Conservation (phyloP, 768 basidiomycete species). For the Neoboletus magnificus region DNA sequence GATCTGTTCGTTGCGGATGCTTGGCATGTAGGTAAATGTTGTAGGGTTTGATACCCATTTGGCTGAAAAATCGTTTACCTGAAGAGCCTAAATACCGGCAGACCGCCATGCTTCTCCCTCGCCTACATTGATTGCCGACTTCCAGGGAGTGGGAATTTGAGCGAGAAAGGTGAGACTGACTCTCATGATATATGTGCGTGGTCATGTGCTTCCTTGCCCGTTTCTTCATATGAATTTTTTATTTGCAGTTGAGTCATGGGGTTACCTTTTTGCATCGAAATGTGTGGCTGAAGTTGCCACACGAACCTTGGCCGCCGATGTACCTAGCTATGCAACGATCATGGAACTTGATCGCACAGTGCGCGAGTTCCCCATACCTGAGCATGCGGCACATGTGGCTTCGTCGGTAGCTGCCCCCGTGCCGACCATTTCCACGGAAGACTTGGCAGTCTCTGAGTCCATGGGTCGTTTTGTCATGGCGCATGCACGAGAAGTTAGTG, state of each 20-base stretch:
- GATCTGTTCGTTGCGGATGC: slow-evolving; percentile 70
- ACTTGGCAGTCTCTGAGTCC: slow-evolving; percentile 20
- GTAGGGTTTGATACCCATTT: not conserved
- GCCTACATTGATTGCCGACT: slow-evolving; percentile 66
- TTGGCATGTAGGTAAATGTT: slow-evolving; percentile 51
- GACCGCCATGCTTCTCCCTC: slow-evolving; percentile 65
- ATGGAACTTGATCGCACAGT: slow-evolving; percentile 71
- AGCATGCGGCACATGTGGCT: slow-evolving; percentile 37
- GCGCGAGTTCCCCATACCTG: slow-evolving; percentile 59
- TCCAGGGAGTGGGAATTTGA: slow-evolving; percentile 35
- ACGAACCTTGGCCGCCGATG: slow-evolving; percentile 59
- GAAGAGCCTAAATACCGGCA: slow-evolving; percentile 66
- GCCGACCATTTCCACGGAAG: slow-evolving; percentile 12
- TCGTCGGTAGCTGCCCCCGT: slow-evolving; percentile 32
- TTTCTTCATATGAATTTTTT: not conserved
- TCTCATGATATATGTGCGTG: slow-evolving; percentile 25
- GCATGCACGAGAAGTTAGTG: slow-evolving; percentile 36
- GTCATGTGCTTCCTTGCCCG: slow-evolving; percentile 1
- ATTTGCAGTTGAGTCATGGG: slow-evolving; percentile 55
- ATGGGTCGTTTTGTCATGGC: slow-evolving; percentile 40
- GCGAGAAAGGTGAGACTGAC: slow-evolving; percentile 21
- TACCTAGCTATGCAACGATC: slow-evolving; percentile 60
- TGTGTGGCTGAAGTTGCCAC: slow-evolving; percentile 62
- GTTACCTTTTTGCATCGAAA: slow-evolving; percentile 61
- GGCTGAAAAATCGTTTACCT: slow-evolving; percentile 8